Base-by-base conservation (phyloP, 2,329 filamentous ascomycete genomes). In the Aureobasidium uvarum region DNA sequence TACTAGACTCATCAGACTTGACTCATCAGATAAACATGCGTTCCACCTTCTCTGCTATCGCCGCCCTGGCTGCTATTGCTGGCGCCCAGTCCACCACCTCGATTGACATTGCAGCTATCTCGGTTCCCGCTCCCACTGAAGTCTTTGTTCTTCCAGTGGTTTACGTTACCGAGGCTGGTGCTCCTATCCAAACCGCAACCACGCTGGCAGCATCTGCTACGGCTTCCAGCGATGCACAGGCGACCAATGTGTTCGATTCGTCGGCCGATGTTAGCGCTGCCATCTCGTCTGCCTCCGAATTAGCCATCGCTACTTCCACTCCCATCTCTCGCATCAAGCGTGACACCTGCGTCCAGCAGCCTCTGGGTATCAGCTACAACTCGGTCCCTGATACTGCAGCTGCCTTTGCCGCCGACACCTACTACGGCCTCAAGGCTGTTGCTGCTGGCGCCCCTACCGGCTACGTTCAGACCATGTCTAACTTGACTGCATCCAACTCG, bases 311-410 rank as follows among this genome's bases (percentile, higher is more conserved):
- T 7, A 52, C 48, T 10, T 18, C 48, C 16, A 36, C 48, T n/a
- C 48, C 48, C 23, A 10, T 52, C 5, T 52, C 48, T 36, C 25
- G 48, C 25, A 18, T 50, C 8, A 52, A 52, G 48, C 25, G 48
- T 33, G 48, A 52, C 16, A 8, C 36, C 6, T 56, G 52, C 20
- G 23, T 43, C 11, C 33, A 23, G 4, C 56, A 60, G 25, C 48
- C 48, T n/a, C 25, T 36, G 14, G 48, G 48, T 4, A 41, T 55
- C n/a, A 36, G 28, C 33, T 39, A 41, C 33, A n/a, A 16, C 36
- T 39, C 36, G 18, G 20, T 55, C 13, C 74, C 75, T 8, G 77
- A 79, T 64, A 77, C 74, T 7, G 69, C 68, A 18, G 66, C 51
- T 51, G 72, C 69, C 7, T 79, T 79, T 67, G 38, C 58, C 20